Base-by-base conservation (phyloP, 345 rosid species). In the Brassica juncea region DNA sequence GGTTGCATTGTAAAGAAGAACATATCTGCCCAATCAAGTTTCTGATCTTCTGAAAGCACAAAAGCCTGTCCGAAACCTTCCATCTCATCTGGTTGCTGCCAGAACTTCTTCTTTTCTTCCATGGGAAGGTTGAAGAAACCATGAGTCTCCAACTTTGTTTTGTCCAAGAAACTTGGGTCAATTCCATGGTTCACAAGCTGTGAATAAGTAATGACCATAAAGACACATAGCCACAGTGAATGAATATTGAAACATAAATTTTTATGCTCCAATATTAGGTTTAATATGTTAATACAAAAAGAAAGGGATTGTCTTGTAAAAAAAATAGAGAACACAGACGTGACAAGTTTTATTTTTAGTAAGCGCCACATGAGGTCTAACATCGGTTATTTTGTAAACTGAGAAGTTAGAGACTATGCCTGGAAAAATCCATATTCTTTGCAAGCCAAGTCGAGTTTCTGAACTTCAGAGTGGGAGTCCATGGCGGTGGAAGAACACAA, bases 391-490 rank as follows among this genome's bases (percentile, higher is more conserved):
- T 15, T 27, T 8, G 25, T 21, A 70, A 23, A 30, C 10, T 3
- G 57, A 52, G 0, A 60, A 57, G 19, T n/a, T 16, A 2, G 34
- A 21, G 34, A 47, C 55, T 44, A 44, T 80, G 81, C 90, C 94
- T 88, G 90, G 74, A 88, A 88, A 84, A 91, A 86, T 39, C 91
- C 94, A 84, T 82, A 86, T 2, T 86, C 77, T 79, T 75, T 85
- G 80, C 93, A 89, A 37, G 94, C 90, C 12, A 21, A 64, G 61
- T 88, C 86, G 61, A 88, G 86, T 21, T 83, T 84, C 9, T 75
- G 66, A 30, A 83, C 23, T 67, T 80, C 83, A 19, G 75, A 58
- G 10, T 49, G 75, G 19, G 74, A 54, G 9, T 73, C 68, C 27
- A 44, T 6, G 54, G 37, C 7, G 15, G 32, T 49, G 0, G 34